A percentile compares a stretch with the other conserved stretches of the same genome.
phyloP scores from a whole-genome alignment of 2,329 filamentous ascomycete genomes.

The Botrytis galanthina region DNA sequence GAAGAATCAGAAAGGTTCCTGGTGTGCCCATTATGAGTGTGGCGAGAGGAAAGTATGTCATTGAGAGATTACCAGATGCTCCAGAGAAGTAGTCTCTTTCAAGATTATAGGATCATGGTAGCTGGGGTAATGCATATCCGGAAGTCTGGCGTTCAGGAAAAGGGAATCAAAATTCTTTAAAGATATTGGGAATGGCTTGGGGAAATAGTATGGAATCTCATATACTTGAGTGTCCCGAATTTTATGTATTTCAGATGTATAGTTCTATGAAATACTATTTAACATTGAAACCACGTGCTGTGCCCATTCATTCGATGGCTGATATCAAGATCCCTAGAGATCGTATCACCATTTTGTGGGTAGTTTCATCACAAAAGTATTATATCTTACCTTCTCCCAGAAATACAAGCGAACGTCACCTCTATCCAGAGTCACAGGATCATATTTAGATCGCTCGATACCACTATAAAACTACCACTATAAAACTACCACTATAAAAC shows the following conservation, averaged over 20 bases:
- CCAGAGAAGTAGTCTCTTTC: constrained; percentile 53
- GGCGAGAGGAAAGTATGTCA: constrained; percentile 86
- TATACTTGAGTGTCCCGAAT: not conserved
- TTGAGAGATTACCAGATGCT: constrained; percentile 85
- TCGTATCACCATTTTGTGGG: not conserved
- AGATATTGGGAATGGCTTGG: constrained; percentile 5
- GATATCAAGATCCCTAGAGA: not conserved
- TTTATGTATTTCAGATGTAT: not conserved
- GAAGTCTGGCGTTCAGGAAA: constrained; percentile 18
- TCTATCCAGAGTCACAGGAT: too few relatives aligned
- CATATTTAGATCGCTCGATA: too few relatives aligned
- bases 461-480: too few relatives aligned
- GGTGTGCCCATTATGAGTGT: constrained; percentile 72
- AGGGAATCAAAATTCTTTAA: not conserved
- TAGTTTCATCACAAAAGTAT: not conserved
- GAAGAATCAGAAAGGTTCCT: constrained; percentile 69
- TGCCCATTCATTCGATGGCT: not conserved
- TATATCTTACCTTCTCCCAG: not conserved
- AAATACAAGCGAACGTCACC: too few relatives aligned
- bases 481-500: too few relatives aligned
- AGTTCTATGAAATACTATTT: not conserved
- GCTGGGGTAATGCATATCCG: constrained; percentile 12
- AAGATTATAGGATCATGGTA: not conserved
- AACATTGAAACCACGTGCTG: not conserved
- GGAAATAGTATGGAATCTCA: not conserved